Evolutionary conservation across 495 filamentous ascomycete species (phyloP).

Genomic region (Penicillium subrubescens): DNA sequence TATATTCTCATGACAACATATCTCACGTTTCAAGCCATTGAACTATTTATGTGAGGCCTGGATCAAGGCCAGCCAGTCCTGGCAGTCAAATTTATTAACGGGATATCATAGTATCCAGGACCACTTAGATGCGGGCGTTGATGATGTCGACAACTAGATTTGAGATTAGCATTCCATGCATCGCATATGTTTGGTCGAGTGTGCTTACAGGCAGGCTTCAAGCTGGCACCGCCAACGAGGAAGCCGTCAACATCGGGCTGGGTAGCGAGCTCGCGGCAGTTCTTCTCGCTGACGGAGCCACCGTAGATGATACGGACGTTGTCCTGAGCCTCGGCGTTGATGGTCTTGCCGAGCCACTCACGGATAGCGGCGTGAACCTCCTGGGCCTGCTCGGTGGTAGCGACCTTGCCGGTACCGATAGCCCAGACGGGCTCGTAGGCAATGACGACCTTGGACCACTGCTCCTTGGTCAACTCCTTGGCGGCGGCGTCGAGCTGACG

Average conservation of each 20-base stretch:
- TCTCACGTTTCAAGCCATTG: slow-evolving; percentile 32
- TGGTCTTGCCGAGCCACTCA: slow-evolving; percentile 75
- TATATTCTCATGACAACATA: slow-evolving; percentile 37
- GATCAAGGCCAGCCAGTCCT: slow-evolving; percentile 6
- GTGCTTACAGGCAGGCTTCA: slow-evolving; percentile 94
- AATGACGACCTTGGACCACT: slow-evolving; percentile 93
- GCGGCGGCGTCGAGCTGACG: slow-evolving; percentile 69
- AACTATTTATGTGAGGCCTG: slow-evolving; percentile 10
- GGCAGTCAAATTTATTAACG: slow-evolving; percentile 4
- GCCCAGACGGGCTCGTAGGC: slow-evolving; percentile 99
- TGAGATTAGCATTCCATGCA: slow-evolving; percentile 12
- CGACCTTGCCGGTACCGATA: slow-evolving; percentile 97
- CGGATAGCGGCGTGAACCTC: slow-evolving; percentile 94
- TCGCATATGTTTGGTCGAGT: neutral
- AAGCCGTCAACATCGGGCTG: slow-evolving; percentile 97
- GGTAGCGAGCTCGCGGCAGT: slow-evolving; percentile 89
- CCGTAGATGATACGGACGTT: slow-evolving; percentile 92
- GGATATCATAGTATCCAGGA: slow-evolving; percentile 26
- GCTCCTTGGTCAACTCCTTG: slow-evolving; percentile 61
- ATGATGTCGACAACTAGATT: slow-evolving; percentile 65
- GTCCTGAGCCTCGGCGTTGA: slow-evolving; percentile 71
- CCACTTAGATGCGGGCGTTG: slow-evolving; percentile 56
- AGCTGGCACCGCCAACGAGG: slow-evolving; percentile 94
- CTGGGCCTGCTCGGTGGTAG: slow-evolving; percentile 89
- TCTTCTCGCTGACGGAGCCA: slow-evolving; percentile 96